phyloP scores from a whole-genome alignment of 2,329 filamentous ascomycete species.

The Emmonsia crescens region DNA sequence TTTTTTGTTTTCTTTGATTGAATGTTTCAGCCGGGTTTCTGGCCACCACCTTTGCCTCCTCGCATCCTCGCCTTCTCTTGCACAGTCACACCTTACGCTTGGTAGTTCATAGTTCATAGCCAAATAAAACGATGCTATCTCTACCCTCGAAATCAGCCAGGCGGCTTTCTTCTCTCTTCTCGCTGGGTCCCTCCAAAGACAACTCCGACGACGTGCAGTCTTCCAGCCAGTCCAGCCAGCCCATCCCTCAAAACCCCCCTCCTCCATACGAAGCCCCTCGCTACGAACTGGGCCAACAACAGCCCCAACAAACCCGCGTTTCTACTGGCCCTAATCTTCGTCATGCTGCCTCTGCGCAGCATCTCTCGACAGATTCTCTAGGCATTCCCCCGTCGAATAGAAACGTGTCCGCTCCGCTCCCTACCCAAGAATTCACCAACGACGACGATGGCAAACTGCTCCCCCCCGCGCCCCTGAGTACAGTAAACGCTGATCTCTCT shows the following conservation, averaged over 20 bases:
- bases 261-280: neutral
- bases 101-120: neutral
- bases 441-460: constrained; percentile 16
- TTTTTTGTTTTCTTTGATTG: neutral
- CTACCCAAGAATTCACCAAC: constrained; percentile 15
- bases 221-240: neutral
- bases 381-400: constrained; percentile 2
- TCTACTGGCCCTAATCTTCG: constrained; percentile 3
- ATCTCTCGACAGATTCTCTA: constrained; percentile 5
- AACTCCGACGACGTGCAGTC: neutral
- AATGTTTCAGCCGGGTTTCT: no score
- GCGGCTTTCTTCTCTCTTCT: constrained; percentile 38
- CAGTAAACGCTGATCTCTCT: constrained; percentile 28
- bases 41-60: no score
- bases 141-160: constrained; percentile 34
- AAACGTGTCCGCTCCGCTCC: constrained; percentile 13
- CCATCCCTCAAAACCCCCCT: neutral
- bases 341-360: constrained; percentile 11
- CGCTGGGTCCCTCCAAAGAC: constrained; percentile 29
- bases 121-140: constrained; percentile 18
- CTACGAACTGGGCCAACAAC: neutral
- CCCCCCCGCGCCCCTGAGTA: constrained; percentile 31
- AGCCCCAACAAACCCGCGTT: neutral
- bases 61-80: neutral
- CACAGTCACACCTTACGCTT: neutral